Evolutionary conservation across 352 stramenopile species (phyloP).

Genomic region (Pythium phragmiticola): DNA sequence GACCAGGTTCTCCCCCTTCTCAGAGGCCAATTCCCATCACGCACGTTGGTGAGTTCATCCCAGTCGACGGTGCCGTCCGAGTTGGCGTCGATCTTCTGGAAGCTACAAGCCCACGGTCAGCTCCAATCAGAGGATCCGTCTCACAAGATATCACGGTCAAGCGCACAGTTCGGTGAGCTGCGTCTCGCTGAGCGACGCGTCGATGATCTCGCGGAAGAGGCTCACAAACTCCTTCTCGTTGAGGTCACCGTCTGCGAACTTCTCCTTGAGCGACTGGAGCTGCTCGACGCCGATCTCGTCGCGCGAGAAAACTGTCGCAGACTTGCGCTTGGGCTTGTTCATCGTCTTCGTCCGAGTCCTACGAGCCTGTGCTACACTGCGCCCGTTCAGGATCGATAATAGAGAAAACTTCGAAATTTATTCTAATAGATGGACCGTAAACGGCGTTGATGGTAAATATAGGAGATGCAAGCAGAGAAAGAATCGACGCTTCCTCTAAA

Average conservation of each 20-base stretch:
- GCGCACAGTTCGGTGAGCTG: constrained; percentile 81
- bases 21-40: neutral
- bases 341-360: neutral
- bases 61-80: constrained; percentile 86
- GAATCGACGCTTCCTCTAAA: neutral
- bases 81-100: constrained; percentile 89
- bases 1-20: too few relatives aligned
- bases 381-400: constrained; percentile 8
- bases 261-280: constrained; percentile 81
- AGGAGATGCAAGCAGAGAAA: neutral
- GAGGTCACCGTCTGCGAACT: constrained; percentile 79
- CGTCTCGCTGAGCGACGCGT: constrained; percentile 69
- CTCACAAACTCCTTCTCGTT: constrained; percentile 85
- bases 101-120: constrained; percentile 32
- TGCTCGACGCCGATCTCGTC: constrained; percentile 82
- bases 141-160: neutral
- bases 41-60: constrained; percentile 88
- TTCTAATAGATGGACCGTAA: neutral
- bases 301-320: constrained; percentile 66
- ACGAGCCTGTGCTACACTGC: neutral
- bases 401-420: constrained; percentile 2
- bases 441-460: neutral
- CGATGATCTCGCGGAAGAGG: constrained; percentile 81
- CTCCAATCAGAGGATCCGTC: neutral
- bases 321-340: constrained; percentile 33